Base-by-base conservation (phyloP, 1,284 basidiomycete species). In the Meripilus lineatus region DNA sequence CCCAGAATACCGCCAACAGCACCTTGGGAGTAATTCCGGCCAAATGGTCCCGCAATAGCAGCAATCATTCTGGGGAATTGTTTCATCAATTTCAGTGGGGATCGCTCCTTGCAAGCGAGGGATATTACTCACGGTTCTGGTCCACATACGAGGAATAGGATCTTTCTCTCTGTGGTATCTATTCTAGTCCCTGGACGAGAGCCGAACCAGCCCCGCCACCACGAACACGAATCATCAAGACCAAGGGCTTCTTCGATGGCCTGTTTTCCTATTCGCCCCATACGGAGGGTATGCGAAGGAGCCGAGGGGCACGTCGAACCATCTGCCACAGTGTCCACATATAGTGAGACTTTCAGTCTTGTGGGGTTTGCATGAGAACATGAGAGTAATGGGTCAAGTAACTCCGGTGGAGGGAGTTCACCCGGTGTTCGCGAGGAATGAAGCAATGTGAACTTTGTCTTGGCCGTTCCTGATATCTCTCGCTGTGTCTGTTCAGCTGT, bases 1-100 rank as follows among this genome's bases (percentile, higher is more conserved):
- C 71, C 73, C 36, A 91, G 62, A n/a, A 80, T 65, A 4, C 88
- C 88, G 14, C 77, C 80, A 4, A 89, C 72, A 6, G 65, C 59
- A 3, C 88, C 88, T 59, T 89, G 86, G 15, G 84, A 84, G 53
- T 79, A 74, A 58, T 88, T 84, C 30, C 79, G 75, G 25, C 83
- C 86, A 49, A 79, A 81, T 7, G 86, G 84, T 4, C 88, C 89
- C 40, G 86, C 82, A 33, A 91, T 75, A 11, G 81, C 74, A 40
- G 63, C 66, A 35, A 89, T 68, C 88, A 91, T 89, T 26, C 88
- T 90, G 52, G 45, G 43, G 35, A 30, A 8, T 10, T 10, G 28
- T 8, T 30, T 30, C 28, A n/a, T 30, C 28, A 30, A 30, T 30
- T 10, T 30, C 8, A 30, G n/a, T 8, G 8, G 28, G 37, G 36